Evolutionary conservation across 441 rosid genomes (phyloP).

Genomic region (Dalechampia spathulata): DNA sequence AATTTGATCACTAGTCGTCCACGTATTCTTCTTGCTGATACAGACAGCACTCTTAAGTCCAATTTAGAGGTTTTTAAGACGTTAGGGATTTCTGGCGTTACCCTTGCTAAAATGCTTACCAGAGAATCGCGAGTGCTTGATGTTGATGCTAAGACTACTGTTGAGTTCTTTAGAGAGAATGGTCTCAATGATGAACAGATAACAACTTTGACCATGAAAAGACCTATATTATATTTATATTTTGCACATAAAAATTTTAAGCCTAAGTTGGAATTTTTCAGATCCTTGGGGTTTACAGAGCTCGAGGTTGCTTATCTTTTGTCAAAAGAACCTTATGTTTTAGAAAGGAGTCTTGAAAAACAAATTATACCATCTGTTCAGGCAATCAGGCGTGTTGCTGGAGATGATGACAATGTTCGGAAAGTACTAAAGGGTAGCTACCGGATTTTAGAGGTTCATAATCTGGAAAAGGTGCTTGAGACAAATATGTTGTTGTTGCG

Average conservation of each 20-base stretch:
- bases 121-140: constrained; percentile 5
- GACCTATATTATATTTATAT: not conserved
- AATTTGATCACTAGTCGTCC: constrained; percentile 1
- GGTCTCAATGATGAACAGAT: constrained; percentile 12
- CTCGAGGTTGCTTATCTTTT: constrained; percentile 7
- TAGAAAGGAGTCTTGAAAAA: constrained; percentile 17
- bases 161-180: constrained; percentile 14
- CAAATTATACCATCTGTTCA: constrained; percentile 11
- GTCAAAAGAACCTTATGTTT: constrained; percentile 5
- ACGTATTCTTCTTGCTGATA: constrained; percentile 1
- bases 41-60: constrained; percentile 3
- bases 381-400: constrained; percentile 6
- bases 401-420: constrained; percentile 4
- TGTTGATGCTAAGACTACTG: constrained; percentile 1
- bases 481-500: constrained; percentile 1
- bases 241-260: not conserved
- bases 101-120: constrained; percentile 1
- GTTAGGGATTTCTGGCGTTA: constrained; percentile 13
- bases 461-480: constrained; percentile 6
- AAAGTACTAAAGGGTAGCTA: not conserved
- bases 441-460: not conserved
- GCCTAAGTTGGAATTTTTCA: constrained; percentile 18
- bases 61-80: constrained; percentile 12
- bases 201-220: constrained; percentile 2
- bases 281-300: constrained; percentile 13